A percentile compares a stretch with the other conserved stretches of the same genome.
These are phyloP conservation scores for Abrus pulchellus DNA, from an alignment of 306 rosid species.

Conservation along the genomic window DNA sequence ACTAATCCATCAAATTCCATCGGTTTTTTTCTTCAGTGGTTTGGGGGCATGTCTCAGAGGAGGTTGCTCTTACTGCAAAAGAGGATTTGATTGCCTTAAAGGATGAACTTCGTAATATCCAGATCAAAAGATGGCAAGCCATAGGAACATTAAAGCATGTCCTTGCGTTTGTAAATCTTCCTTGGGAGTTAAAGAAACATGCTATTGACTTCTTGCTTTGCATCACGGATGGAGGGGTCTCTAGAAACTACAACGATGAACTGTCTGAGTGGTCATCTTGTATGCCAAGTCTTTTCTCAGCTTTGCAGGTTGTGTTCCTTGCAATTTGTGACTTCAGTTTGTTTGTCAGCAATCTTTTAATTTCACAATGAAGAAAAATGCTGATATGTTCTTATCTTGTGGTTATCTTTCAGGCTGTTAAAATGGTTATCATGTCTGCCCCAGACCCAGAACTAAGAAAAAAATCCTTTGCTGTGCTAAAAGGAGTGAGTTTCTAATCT, in stretches of 20 bases:
- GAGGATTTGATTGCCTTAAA: slow-evolving; percentile 65
- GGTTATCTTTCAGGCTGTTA: slow-evolving; percentile 75
- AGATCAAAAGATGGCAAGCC: slow-evolving; percentile 85
- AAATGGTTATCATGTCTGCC: slow-evolving; percentile 73
- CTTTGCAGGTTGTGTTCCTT: slow-evolving; percentile 75
- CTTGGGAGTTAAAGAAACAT: slow-evolving; percentile 82
- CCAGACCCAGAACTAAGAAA: slow-evolving; percentile 68
- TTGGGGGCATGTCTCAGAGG: slow-evolving; percentile 53
- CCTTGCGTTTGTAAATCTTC: slow-evolving; percentile 66
- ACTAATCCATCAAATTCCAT: background rate
- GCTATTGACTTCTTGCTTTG: slow-evolving; percentile 74
- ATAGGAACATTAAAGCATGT: slow-evolving; percentile 77
- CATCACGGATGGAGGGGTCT: slow-evolving; percentile 58
- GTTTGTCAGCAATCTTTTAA: background rate
- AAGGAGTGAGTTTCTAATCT: slow-evolving; percentile 64
- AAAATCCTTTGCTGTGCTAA: slow-evolving; percentile 71
- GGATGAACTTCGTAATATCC: slow-evolving; percentile 69
- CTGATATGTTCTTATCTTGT: slow-evolving; percentile 33
- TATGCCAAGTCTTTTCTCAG: slow-evolving; percentile 70
- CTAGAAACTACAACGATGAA: slow-evolving; percentile 51
- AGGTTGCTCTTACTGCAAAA: slow-evolving; percentile 58
- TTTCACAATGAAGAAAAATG: background rate
- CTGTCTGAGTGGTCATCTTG: slow-evolving; percentile 57
- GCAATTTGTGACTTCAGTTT: slow-evolving; percentile 15
- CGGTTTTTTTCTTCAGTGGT: too few species aligned